Conservation (phyloP, 2,329 filamentous ascomycete genomes). For the Trichoderma arundinaceum region DNA sequence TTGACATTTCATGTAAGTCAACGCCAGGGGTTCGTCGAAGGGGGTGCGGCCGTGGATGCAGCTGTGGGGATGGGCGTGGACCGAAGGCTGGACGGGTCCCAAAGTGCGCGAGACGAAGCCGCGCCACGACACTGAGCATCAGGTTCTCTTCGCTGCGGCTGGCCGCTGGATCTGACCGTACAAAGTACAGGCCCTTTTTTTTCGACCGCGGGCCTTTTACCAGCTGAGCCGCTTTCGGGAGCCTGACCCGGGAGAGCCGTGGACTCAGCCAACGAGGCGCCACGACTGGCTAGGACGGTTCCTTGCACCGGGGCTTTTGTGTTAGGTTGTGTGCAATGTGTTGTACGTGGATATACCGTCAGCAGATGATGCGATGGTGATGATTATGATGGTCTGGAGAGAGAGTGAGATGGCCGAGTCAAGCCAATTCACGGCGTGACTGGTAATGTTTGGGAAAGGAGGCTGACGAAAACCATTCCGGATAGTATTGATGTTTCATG, state of each 20-base stretch:
- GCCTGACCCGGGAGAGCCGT: slow-evolving; percentile 27
- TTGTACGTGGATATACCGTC: not conserved
- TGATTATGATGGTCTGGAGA: not conserved
- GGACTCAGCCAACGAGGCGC: not conserved
- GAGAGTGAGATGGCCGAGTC: too few species aligned
- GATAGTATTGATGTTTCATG: slow-evolving; percentile 10
- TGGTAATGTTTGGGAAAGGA: slow-evolving; percentile 1
- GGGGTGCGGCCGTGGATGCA: slow-evolving; percentile 19
- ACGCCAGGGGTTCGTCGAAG: slow-evolving; percentile 28
- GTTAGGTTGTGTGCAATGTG: not conserved
- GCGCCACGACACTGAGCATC: slow-evolving; percentile 28
- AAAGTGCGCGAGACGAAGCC: not conserved
- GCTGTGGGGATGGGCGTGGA: slow-evolving; percentile 30
- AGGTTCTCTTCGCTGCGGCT: not conserved
- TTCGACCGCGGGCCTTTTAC: not conserved
- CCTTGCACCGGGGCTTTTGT: not conserved
- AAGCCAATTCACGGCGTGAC: not conserved
- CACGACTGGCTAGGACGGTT: slow-evolving; percentile 13
- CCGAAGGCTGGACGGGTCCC: not conserved
- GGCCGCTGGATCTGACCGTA: not conserved
- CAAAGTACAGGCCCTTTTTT: not conserved
- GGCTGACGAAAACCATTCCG: slow-evolving; percentile 11
- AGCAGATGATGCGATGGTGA: not conserved
- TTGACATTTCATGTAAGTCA: slow-evolving; percentile 27
- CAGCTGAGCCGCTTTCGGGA: slow-evolving; percentile 31